Percentiles rank a stretch among this genome's conserved stretches.
Conservation (phyloP, 257 asterid genomes). For the Ocimum tenuiflorum region DNA sequence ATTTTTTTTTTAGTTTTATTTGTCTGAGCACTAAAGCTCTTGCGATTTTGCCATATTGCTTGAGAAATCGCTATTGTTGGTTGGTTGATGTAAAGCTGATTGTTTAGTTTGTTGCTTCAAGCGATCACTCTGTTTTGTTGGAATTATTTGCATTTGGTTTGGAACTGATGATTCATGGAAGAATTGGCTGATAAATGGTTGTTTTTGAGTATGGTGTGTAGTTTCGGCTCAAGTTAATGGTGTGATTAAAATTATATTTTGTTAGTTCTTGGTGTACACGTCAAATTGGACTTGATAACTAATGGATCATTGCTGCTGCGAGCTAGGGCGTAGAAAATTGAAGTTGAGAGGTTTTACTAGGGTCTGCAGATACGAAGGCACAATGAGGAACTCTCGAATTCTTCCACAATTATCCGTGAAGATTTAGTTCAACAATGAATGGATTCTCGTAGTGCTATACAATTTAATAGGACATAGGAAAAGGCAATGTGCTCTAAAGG, state of each 20-base stretch:
- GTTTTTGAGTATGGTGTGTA: too few relatives aligned
- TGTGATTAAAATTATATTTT: too few relatives aligned
- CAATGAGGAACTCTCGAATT: background rate
- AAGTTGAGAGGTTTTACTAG: background rate
- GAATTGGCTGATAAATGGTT: background rate
- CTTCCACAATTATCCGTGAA: background rate
- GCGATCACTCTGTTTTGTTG: background rate
- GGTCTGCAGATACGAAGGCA: background rate
- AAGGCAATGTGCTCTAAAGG: background rate
- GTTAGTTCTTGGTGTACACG: too few relatives aligned
- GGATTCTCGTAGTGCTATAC: background rate
- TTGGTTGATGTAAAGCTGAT: constrained; percentile 14
- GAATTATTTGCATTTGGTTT: background rate
- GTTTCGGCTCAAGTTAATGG: too few relatives aligned
- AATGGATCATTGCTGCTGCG: too few relatives aligned
- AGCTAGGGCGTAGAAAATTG: too few relatives aligned
- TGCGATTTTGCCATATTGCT: background rate
- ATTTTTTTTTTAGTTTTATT: background rate
- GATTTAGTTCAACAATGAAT: background rate
- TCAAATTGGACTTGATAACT: too few relatives aligned
- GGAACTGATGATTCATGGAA: background rate
- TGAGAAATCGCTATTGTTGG: background rate
- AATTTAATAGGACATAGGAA: background rate
- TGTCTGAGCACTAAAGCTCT: background rate
- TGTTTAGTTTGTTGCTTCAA: background rate